Conservation (phyloP, 495 filamentous ascomycete species). For the Penicillium longicatenatum region DNA sequence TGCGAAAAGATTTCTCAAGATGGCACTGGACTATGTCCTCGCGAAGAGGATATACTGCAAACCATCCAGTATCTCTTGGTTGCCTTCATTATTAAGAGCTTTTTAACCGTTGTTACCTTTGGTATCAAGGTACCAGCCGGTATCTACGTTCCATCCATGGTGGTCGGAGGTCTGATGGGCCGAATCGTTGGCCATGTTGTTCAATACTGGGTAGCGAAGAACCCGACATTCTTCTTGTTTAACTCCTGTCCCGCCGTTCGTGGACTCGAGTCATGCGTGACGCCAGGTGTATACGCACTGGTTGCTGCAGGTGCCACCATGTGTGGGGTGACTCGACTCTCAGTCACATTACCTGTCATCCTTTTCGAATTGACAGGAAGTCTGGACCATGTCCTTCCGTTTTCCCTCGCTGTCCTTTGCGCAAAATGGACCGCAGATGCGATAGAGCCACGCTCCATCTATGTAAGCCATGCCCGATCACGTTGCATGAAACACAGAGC, state of each 20-base stretch:
- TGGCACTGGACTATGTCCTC: slow-evolving; percentile 74
- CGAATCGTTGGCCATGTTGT: slow-evolving; percentile 84
- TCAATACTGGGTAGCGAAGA: slow-evolving; percentile 77
- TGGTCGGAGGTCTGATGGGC: slow-evolving; percentile 91
- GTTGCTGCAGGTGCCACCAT: slow-evolving; percentile 95
- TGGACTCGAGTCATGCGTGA: slow-evolving; percentile 81
- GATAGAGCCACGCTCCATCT: slow-evolving; percentile 91
- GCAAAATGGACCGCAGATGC: slow-evolving; percentile 98
- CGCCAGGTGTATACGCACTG: slow-evolving; percentile 92
- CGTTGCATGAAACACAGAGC: slow-evolving; percentile 17
- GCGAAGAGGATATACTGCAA: slow-evolving; percentile 69
- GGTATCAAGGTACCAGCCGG: slow-evolving; percentile 95
- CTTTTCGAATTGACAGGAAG: slow-evolving; percentile 95
- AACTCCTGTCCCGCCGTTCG: slow-evolving; percentile 67
- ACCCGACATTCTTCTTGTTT: slow-evolving; percentile 72
- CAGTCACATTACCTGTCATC: slow-evolving; percentile 93
- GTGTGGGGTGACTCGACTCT: slow-evolving; percentile 94
- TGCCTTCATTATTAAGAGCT: slow-evolving; percentile 86
- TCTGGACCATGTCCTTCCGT: slow-evolving; percentile 91
- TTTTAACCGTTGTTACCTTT: slow-evolving; percentile 86
- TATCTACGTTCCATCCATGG: slow-evolving; percentile 98
- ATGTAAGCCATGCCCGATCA: slow-evolving; percentile 53
- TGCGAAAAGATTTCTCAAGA: slow-evolving; percentile 66
- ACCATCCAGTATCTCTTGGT: slow-evolving; percentile 68
- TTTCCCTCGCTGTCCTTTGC: slow-evolving; percentile 88